These are phyloP conservation scores for Globisporangium spinosum DNA, from an alignment of 352 stramenopile species.

Conservation along the genomic window DNA sequence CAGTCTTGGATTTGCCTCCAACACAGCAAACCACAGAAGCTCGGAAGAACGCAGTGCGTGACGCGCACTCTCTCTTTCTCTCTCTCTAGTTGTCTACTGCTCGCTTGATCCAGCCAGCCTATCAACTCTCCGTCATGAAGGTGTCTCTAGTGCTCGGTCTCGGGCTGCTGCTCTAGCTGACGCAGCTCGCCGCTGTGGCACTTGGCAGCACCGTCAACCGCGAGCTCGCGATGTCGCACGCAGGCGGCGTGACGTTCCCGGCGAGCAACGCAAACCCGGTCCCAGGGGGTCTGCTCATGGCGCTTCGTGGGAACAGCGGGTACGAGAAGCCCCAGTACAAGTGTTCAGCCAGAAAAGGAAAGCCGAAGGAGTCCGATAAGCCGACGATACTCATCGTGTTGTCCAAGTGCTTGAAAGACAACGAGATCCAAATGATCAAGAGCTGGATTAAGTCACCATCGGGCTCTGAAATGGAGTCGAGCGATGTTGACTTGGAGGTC, in stretches of 20 bases:
- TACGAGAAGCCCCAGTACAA: conserved; percentile 3
- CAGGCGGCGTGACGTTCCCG: conserved; percentile 23
- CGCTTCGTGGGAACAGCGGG: not conserved
- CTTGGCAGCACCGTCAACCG: conserved; percentile 15
- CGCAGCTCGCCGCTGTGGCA: conserved; percentile 8
- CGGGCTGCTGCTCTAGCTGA: conserved; percentile 9
- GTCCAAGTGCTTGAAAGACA: conserved; percentile 50
- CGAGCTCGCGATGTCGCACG: conserved; percentile 14
- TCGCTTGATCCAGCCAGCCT: not conserved
- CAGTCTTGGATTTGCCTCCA: conserved; percentile 12
- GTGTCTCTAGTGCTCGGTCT: conserved; percentile 13
- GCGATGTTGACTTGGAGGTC: not conserved
- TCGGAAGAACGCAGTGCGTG: too few species aligned
- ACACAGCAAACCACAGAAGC: not conserved
- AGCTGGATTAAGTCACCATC: not conserved
- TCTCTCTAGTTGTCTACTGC: not conserved
- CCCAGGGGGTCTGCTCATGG: conserved; percentile 11
- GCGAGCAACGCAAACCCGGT: conserved; percentile 13
- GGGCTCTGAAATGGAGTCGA: too few species aligned
- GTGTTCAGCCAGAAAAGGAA: not conserved
- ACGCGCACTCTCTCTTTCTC: not conserved
- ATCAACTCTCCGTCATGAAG: conserved; percentile 11
- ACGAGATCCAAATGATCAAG: conserved; percentile 32
- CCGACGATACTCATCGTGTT: conserved; percentile 42
- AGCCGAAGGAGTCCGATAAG: too few species aligned